phyloP scores from a whole-genome alignment of 208 protist species.

The Wallacemonas sp. region DNA sequence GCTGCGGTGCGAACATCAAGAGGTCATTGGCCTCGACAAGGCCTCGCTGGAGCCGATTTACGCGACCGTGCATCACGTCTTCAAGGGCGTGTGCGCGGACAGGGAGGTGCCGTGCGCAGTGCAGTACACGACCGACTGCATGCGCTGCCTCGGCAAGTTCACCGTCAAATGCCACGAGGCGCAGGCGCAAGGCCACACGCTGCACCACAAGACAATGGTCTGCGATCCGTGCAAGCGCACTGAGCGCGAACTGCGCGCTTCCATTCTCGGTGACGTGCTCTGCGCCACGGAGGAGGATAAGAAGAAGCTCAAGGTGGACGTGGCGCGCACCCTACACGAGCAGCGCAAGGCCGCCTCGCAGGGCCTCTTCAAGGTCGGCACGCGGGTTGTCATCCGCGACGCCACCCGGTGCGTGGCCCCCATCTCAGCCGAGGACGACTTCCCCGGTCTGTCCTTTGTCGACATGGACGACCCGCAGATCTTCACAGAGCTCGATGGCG shows the following conservation, averaged over 20 bases:
- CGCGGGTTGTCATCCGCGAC: constrained; percentile 78
- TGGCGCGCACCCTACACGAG: constrained; percentile 70
- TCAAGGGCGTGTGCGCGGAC: constrained; percentile 79
- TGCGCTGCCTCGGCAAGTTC: constrained; percentile 63
- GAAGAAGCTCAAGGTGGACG: constrained; percentile 62
- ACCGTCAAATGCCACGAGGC: constrained; percentile 73
- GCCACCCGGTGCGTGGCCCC: constrained; percentile 71
- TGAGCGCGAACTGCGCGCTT: constrained; percentile 72
- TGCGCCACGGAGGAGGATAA: constrained; percentile 66
- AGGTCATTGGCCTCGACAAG: constrained; percentile 68
- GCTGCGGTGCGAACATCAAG: constrained; percentile 69
- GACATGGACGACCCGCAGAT: constrained; percentile 65
- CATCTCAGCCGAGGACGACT: constrained; percentile 78
- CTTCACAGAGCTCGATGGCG: constrained; percentile 60
- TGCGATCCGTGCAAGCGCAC: constrained; percentile 66
- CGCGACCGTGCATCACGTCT: constrained; percentile 71
- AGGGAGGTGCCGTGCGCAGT: constrained; percentile 66
- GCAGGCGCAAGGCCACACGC: constrained; percentile 50
- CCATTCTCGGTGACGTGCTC: constrained; percentile 71
- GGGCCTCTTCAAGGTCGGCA: constrained; percentile 75
- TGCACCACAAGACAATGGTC: constrained; percentile 53
- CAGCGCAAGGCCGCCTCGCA: constrained; percentile 84
- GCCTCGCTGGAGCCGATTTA: constrained; percentile 75
- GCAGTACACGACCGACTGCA: constrained; percentile 77
- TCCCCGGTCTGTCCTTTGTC: constrained; percentile 76